Evolutionary conservation across 371 early-diverging fungal genomes (phyloP), one percentile per base, ranked within the genome.

Genomic region (Racocetra persica): DNA sequence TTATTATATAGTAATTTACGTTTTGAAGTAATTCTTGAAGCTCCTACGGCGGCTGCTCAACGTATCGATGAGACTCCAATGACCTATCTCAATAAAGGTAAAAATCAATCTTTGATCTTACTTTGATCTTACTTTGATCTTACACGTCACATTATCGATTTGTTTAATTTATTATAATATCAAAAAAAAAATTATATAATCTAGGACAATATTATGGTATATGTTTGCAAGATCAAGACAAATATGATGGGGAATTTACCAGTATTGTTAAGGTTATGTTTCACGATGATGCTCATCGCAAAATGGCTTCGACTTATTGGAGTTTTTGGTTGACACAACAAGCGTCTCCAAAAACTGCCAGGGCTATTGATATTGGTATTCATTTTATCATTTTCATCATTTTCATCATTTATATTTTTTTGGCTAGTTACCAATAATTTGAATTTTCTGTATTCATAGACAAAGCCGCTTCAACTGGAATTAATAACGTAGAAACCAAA

Each of bases 251-350:
- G 4, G 85, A 88, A 0, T 82, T 92, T 59, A 88, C 85, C 7
- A 91, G 90, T 41, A 91, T 91, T 2, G 78, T 94, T 77, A 90
- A 87, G 26, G 90, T 95, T 57, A 88, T 90, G 57, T 95, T 95
- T 82, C 94, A 94, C 82, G 93, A 93, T 28, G 90, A 91, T 11
- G 85, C 90, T n/a, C 94, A 95, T 84, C 91, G 94, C 24, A 86
- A 88, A 74, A 86, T 91, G 14, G 91, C 94, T 0, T 85, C 89
- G 2, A 89, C 90, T 18, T 92, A 92, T 80, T 95, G 95, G 95
- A 88, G 88, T 70, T 93, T 91, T 79, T 94, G 95, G 94, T 82
- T 92, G 20, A 88, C 88, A 62, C 94, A 94, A 81, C 94, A 94
- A 82, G 84, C 89, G 2, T 85, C 87, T 60, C 89, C 92, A 20